phyloP scores from a whole-genome alignment of 164 flowering plant genomes.

The Paratinospora sagittata region DNA sequence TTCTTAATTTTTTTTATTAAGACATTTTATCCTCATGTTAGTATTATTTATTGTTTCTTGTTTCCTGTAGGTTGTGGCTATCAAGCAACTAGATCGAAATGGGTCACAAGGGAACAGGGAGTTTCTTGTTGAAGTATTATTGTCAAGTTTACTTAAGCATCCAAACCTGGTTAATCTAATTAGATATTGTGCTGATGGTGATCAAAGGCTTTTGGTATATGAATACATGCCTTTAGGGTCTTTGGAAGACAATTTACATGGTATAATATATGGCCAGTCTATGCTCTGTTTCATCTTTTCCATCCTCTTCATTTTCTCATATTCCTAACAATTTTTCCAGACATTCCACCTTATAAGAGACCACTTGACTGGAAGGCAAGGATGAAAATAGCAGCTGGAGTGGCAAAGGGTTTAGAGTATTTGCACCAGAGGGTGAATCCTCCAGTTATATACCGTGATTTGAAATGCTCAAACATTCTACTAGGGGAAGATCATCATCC shows the following conservation, averaged over 20 bases:
- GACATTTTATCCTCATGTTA: constrained; percentile 5
- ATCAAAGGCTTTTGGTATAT: constrained; percentile 67
- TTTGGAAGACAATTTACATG: too few species aligned
- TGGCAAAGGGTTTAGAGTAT: constrained; percentile 79
- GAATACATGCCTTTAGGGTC: too few species aligned
- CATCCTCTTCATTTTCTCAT: too few species aligned
- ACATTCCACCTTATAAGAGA: constrained; percentile 42
- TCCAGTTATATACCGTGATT: constrained; percentile 79
- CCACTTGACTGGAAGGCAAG: constrained; percentile 77
- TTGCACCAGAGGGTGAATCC: constrained; percentile 69
- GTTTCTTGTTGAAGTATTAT: too few species aligned
- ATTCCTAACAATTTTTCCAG: constrained; percentile 22
- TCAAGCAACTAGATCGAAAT: too few species aligned
- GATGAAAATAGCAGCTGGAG: constrained; percentile 87
- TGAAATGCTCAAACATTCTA: constrained; percentile 83
- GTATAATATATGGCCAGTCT: too few species aligned
- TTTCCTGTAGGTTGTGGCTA: too few species aligned
- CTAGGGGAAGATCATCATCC: constrained; percentile 70
- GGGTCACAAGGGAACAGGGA: too few species aligned
- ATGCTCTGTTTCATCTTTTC: too few species aligned
- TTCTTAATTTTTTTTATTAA: neutral
- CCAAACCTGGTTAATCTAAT: constrained; percentile 75
- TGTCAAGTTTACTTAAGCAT: constrained; percentile 67
- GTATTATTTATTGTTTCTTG: too few species aligned
- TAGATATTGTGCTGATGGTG: constrained; percentile 81